These are phyloP conservation scores for Ilyonectria robusta DNA, from an alignment of 2,329 filamentous ascomycete species.

Conservation along the genomic window DNA sequence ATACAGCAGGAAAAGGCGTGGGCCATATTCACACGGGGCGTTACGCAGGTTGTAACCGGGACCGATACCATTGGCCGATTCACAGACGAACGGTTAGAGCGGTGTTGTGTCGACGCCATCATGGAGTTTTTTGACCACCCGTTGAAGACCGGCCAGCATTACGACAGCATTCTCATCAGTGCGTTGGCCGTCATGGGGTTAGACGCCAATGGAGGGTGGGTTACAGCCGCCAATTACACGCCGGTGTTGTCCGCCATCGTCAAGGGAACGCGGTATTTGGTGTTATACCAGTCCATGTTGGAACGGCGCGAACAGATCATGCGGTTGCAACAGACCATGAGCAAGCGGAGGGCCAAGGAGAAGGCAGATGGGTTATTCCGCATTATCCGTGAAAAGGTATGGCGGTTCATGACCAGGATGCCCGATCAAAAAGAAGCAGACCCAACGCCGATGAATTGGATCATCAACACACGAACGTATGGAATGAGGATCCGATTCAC, in stretches of 20 bases:
- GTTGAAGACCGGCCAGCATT: constrained; percentile 13
- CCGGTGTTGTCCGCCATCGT: constrained; percentile 8
- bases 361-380: constrained; percentile 9
- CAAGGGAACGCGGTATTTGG: constrained; percentile 7
- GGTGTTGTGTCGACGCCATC: constrained; percentile 4
- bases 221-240: constrained; percentile 8
- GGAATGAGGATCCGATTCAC: constrained; percentile 6
- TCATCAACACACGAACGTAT: constrained; percentile 21
- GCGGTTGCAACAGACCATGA: constrained; percentile 8
- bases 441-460: constrained; percentile 20
- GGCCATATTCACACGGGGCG: too few relatives aligned
- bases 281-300: constrained; percentile 10
- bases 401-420: constrained; percentile 9
- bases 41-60: too few relatives aligned
- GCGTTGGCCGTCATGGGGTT: constrained; percentile 13
- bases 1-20: background rate
- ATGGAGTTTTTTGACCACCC: background rate
- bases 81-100: background rate
- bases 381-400: constrained; percentile 11
- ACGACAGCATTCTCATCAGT: constrained; percentile 18
- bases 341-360: background rate
- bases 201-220: background rate
- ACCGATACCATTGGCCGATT: background rate
- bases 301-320: background rate
- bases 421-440: background rate